Base-by-base conservation (phyloP, 192 early-diverging fungal genomes). In the Entomortierella beljakovae region DNA sequence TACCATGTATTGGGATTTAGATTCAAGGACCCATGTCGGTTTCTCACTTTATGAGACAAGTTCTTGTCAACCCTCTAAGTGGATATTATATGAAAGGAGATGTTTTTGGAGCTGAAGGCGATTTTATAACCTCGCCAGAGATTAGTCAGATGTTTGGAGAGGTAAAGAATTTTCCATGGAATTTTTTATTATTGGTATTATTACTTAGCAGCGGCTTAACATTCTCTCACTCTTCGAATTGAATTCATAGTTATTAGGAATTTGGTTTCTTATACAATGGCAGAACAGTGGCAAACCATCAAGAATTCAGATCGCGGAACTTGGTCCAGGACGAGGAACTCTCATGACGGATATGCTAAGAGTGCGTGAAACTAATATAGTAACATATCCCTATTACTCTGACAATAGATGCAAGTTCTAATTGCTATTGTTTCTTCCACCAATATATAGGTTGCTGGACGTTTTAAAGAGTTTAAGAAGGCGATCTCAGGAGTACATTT, bases 81-180 rank as follows among this genome's bases (percentile, higher is more conserved):
- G 98, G 98, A 10, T 99, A 99, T 81, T 99, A 99, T 81, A 97
- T 94, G 86, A 85, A 88, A 53, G 90, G 91, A 1, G 93, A 97
- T 70, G 94, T 96, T 11, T 94, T 99, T 86, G 98, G 98, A 20
- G 67, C 72, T 13, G 59, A 93, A 59, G 97, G 97, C 16, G 98
- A 99, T 68, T 99, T 99, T 84, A 90, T 92, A 20, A 99, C 98
- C 6, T 95, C 94, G 10, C 98, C 98, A 4, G 98, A 99, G 80
- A 96, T 99, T 75, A 93, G 91, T 73, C 96, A 99, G 84, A 94
- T 98, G 90, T 99, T 98, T 92, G 96, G 98, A 34, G 97, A 97
- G 81, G 91, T 92, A 81, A 51, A 20, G 15, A 38, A 38, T 38
- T 38, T 6, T 38, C 13, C 13, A 8, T 13, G 13, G 37, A 13